These are phyloP conservation scores for Lanmaoa pseudosensibilis DNA, from an alignment of 768 basidiomycete genomes.

Conservation along the genomic window DNA sequence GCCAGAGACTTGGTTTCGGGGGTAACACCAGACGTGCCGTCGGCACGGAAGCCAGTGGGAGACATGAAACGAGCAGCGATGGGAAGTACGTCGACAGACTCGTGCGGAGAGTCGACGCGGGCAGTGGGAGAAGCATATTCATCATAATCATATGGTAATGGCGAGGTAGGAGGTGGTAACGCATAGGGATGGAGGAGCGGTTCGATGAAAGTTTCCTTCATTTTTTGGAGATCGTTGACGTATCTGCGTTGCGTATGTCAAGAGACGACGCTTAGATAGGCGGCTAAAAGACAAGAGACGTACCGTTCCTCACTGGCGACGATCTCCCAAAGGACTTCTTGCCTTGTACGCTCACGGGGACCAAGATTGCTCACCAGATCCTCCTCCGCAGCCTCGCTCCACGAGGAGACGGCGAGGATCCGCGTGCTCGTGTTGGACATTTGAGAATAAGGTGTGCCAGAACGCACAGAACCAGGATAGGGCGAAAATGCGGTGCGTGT, in stretches of 20 bases:
- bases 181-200: conserved; percentile 83
- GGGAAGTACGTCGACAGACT: conserved; percentile 73
- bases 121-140: conserved; percentile 42
- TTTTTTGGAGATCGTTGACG: conserved; percentile 82
- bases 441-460: conserved; percentile 78
- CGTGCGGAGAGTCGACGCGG: conserved; percentile 63
- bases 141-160: conserved; percentile 64
- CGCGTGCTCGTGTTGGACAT: conserved; percentile 71
- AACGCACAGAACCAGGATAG: conserved; percentile 70
- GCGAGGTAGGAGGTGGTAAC: conserved; percentile 40
- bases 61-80: conserved; percentile 93
- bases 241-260: conserved; percentile 58
- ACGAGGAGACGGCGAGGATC: conserved; percentile 76
- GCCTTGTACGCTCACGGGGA: conserved; percentile 90
- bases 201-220: conserved; percentile 93
- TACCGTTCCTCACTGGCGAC: conserved; percentile 94
- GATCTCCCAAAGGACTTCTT: conserved; percentile 96
- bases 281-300: conserved; percentile 19
- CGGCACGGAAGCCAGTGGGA: conserved; percentile 48
- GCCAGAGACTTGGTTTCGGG: conserved; percentile 52
- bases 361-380: conserved; percentile 92
- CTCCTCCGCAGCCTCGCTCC: conserved; percentile 94
- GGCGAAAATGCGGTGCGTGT: conserved; percentile 67
- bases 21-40: conserved; percentile 43
- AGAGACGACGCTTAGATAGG: conserved; percentile 14